Evolutionary conservation across 2,329 filamentous ascomycete species (phyloP).

Genomic region (Colletotrichum endophyticum): DNA sequence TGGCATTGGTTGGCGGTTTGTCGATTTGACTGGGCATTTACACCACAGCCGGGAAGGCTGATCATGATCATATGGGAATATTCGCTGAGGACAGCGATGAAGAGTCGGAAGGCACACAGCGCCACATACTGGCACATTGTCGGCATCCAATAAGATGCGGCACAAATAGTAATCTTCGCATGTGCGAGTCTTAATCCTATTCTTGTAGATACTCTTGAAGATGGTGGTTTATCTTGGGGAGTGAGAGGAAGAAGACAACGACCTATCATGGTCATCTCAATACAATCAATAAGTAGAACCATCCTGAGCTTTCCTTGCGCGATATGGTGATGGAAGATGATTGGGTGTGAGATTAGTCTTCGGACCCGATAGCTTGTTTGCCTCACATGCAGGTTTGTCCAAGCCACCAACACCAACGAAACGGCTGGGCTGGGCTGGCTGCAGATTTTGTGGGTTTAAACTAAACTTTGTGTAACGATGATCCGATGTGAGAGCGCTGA

Average conservation of each 20-base stretch:
- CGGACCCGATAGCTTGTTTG: neutral
- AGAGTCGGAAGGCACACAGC: neutral
- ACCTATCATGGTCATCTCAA: neutral
- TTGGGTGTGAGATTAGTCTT: neutral
- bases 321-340: neutral
- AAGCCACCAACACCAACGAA: neutral
- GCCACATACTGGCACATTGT: neutral
- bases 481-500: neutral
- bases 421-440: neutral
- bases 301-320: neutral
- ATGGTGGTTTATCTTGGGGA: neutral
- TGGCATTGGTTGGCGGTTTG: neutral
- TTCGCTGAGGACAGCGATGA: neutral
- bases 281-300: neutral
- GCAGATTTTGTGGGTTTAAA: neutral
- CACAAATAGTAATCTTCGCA: neutral
- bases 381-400: neutral
- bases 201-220: neutral
- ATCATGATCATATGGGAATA: neutral
- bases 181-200: conserved; percentile 3
- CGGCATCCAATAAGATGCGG: neutral
- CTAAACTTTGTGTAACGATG: neutral
- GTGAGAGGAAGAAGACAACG: neutral
- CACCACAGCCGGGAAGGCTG: neutral
- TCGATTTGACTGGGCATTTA: neutral